phyloP scores from a whole-genome alignment of 139 green algal genomes.

The Axilococcus clingmanii region DNA sequence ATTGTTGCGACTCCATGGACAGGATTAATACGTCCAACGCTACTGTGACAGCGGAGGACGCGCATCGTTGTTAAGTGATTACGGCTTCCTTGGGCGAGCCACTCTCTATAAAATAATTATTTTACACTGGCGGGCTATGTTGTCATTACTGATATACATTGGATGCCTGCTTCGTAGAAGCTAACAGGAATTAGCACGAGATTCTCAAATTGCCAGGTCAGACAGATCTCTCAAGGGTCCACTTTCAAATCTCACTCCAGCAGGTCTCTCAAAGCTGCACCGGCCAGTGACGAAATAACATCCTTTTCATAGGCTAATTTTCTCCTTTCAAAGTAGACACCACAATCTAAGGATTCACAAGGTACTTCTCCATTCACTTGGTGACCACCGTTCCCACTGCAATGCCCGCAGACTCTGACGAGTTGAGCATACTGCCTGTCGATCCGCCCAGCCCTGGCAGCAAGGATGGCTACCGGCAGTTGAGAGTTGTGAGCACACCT shows the following conservation, averaged over 20 bases:
- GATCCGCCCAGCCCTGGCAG: conserved; percentile 34
- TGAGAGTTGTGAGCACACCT: conserved; percentile 42
- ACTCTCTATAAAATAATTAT: too few relatives aligned
- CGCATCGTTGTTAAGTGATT: too few relatives aligned
- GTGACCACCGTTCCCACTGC: conserved; percentile 42
- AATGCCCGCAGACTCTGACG: conserved; percentile 52
- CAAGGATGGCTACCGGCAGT: conserved; percentile 37
- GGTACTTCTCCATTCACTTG: conserved; percentile 40
- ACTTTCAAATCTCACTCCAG: conserved; percentile 1
- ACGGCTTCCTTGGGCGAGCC: too few relatives aligned
- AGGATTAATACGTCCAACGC: too few relatives aligned
- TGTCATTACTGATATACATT: too few relatives aligned
- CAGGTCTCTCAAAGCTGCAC: conserved; percentile 26
- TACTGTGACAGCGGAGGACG: too few relatives aligned
- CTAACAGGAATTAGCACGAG: too few relatives aligned
- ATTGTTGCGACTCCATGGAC: too few relatives aligned
- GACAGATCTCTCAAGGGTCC: too few relatives aligned
- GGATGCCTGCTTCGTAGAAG: too few relatives aligned
- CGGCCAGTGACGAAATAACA: conserved; percentile 29
- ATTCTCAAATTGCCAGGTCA: too few relatives aligned
- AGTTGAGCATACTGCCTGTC: conserved; percentile 53
- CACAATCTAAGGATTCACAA: conserved; percentile 85
- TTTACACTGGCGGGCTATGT: too few relatives aligned
- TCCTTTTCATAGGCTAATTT: conserved; percentile 58
- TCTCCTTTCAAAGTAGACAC: conserved; percentile 76